These are phyloP conservation scores for Cordyceps pruinosa DNA, from an alignment of 2,329 filamentous ascomycete species.

Conservation along the genomic window DNA sequence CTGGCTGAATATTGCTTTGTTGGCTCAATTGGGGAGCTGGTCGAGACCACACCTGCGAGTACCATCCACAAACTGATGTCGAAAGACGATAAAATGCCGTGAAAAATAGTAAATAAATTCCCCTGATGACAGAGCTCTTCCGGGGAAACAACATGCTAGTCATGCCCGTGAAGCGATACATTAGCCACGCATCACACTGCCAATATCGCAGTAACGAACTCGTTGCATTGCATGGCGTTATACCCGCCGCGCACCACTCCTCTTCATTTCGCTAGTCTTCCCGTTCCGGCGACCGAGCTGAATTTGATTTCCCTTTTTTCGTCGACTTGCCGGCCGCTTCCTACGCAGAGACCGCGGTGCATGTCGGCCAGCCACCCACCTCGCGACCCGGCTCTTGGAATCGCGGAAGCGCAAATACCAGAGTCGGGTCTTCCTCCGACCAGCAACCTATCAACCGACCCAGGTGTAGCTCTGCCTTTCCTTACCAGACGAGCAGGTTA, in stretches of 20 bases:
- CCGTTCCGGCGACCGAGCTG: slow-evolving; percentile 3
- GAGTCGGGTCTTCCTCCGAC: background rate
- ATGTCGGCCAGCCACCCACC: background rate
- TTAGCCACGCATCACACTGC: background rate
- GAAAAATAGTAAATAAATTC: too few relatives aligned
- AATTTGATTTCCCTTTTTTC: background rate
- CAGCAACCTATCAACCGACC: background rate
- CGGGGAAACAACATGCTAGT: too few relatives aligned
- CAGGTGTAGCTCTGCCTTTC: too few relatives aligned
- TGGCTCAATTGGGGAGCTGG: too few relatives aligned
- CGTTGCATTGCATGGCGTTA: background rate
- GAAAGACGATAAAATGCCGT: too few relatives aligned
- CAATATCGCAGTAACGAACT: background rate
- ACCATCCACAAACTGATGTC: too few relatives aligned
- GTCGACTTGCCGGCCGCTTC: background rate
- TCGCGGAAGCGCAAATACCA: background rate
- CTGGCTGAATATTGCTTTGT: too few relatives aligned
- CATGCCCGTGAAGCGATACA: background rate
- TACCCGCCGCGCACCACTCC: background rate
- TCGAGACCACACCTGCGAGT: too few relatives aligned
- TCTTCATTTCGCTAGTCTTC: background rate
- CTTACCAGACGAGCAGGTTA: background rate
- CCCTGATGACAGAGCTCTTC: too few relatives aligned
- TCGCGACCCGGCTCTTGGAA: background rate
- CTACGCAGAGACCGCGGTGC: too few relatives aligned